Evolutionary conservation across 495 filamentous ascomycete species (phyloP).

Genomic region (Penicillium argentinense): DNA sequence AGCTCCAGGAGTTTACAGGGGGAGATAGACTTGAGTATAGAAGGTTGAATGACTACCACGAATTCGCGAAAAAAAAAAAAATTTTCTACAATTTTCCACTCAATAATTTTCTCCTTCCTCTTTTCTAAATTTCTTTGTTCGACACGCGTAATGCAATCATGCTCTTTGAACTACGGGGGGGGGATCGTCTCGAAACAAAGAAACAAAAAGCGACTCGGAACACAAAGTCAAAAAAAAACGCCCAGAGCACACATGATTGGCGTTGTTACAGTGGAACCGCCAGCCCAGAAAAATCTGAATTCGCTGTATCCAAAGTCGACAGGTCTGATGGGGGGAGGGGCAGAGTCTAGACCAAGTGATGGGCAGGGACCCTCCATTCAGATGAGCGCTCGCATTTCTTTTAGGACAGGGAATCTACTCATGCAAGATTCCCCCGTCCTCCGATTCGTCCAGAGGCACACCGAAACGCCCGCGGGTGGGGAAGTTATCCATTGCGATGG

Average conservation of each 20-base stretch:
- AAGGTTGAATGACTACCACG: slow-evolving; percentile 13
- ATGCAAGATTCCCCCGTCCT: slow-evolving; percentile 1
- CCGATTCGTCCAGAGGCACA: slow-evolving; percentile 9
- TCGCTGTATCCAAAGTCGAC: neutral
- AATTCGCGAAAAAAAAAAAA: slow-evolving; percentile 1
- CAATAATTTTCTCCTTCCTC: neutral
- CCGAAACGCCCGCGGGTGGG: neutral
- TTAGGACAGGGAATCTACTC: neutral
- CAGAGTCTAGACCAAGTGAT: slow-evolving; percentile 20
- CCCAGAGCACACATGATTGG: neutral
- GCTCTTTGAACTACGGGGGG: too few relatives aligned
- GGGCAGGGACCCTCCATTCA: slow-evolving; percentile 14
- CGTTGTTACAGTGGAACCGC: slow-evolving; percentile 5
- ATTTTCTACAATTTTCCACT: neutral
- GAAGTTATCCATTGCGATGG: neutral
- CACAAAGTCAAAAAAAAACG: neutral
- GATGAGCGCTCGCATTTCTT: neutral
- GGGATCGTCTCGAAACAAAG: neutral
- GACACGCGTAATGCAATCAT: too few relatives aligned
- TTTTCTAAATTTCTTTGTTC: neutral
- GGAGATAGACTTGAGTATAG: slow-evolving; percentile 15
- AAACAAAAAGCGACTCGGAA: neutral
- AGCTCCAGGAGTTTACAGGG: slow-evolving; percentile 14
- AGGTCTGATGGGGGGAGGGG: neutral
- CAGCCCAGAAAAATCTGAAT: slow-evolving; percentile 1